A percentile compares a stretch with the other conserved stretches of the same genome.
Evolutionary conservation across 352 stramenopile species (phyloP).

Genomic region (Phytophthora citricola): DNA sequence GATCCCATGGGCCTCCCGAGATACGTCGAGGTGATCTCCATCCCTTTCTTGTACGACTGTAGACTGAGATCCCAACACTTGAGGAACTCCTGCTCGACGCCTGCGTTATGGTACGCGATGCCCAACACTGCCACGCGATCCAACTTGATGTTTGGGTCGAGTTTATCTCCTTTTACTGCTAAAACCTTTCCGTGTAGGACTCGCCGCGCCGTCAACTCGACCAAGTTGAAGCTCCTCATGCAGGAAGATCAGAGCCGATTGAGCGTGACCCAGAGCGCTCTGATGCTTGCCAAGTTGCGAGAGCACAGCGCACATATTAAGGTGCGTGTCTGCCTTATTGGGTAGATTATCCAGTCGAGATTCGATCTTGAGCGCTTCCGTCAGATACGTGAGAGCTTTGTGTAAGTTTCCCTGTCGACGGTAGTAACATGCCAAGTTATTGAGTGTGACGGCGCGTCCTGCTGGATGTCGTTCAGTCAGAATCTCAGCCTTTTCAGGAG

Average conservation of each 20-base stretch:
- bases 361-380: constrained; percentile 94
- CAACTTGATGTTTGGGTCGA: constrained; percentile 60
- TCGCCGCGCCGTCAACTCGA: constrained; percentile 12
- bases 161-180: constrained; percentile 21
- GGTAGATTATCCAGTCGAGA: constrained; percentile 80
- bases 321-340: constrained; percentile 94
- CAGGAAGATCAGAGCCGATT: constrained; percentile 92
- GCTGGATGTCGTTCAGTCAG: constrained; percentile 88
- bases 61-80: constrained; percentile 92
- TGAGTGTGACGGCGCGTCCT: constrained; percentile 92
- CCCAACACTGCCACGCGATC: constrained; percentile 93
- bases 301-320: constrained; percentile 96
- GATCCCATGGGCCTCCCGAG: constrained; percentile 92
- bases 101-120: constrained; percentile 96
- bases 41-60: constrained; percentile 93
- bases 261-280: constrained; percentile 90
- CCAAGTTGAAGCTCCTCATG: constrained; percentile 91
- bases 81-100: constrained; percentile 95
- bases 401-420: constrained; percentile 91
- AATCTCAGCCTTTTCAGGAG: constrained; percentile 96
- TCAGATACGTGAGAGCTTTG: constrained; percentile 92
- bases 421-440: constrained; percentile 96
- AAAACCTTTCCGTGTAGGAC: constrained; percentile 22
- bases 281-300: constrained; percentile 93
- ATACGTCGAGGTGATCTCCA: constrained; percentile 85